Conservation (phyloP, 345 rosid genomes). For the Erodium maritimum region DNA sequence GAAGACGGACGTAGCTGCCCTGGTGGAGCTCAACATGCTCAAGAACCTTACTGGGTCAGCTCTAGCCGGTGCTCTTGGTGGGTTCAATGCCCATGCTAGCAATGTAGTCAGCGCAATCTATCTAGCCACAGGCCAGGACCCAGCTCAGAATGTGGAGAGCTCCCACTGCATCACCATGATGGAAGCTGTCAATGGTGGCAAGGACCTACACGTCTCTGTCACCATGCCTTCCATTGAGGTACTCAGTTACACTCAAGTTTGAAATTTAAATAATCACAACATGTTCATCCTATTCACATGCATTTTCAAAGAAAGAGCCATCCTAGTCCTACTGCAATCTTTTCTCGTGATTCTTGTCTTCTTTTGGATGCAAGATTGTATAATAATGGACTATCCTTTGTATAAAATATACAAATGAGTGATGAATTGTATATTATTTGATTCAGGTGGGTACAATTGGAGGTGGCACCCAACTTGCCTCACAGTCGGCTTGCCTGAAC, state of each 20-base stretch:
- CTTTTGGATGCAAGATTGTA: no score
- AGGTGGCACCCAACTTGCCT: conserved; percentile 69
- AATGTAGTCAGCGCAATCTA: conserved; percentile 66
- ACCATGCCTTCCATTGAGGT: conserved; percentile 74
- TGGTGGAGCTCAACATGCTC: conserved; percentile 67
- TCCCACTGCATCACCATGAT: conserved; percentile 69
- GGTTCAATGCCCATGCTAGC: conserved; percentile 75
- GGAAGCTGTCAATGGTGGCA: conserved; percentile 54
- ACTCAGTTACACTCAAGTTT: neutral
- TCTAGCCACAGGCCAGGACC: conserved; percentile 71
- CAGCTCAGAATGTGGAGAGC: conserved; percentile 13
- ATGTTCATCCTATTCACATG: no score
- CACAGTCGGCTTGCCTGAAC: conserved; percentile 64
- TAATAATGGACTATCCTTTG: no score
- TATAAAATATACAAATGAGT: no score
- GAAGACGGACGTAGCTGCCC: conserved; percentile 53
- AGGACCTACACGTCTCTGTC: conserved; percentile 57
- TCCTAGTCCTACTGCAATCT: no score
- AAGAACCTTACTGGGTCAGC: conserved; percentile 72
- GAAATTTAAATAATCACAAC: no score
- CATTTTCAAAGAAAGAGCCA: no score
- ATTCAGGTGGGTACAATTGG: conserved; percentile 64
- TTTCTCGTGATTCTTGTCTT: no score
- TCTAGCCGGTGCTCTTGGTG: conserved; percentile 72
- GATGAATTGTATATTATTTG: no score